A percentile compares a stretch with the other conserved stretches of the same genome.
Conservation (phyloP, 768 basidiomycete genomes). For the Dacryopinax primogenitus region DNA sequence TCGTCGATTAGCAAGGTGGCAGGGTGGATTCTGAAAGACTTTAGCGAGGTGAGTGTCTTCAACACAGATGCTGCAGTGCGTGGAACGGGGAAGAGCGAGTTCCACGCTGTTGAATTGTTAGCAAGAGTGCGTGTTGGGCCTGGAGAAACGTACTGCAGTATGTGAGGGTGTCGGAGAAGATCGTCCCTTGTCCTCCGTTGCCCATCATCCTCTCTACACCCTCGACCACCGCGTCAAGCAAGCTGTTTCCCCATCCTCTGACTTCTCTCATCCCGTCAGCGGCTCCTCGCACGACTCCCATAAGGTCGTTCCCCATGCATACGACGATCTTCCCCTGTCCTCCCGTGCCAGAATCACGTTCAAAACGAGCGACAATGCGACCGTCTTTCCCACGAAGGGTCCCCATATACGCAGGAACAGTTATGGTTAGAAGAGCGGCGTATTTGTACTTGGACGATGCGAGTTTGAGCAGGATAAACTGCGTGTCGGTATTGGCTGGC, state of each 20-base stretch:
- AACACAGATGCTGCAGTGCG: slow-evolving; percentile 10
- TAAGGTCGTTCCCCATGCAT: slow-evolving; percentile 8
- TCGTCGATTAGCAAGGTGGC: slow-evolving; percentile 15
- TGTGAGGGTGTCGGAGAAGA: slow-evolving; percentile 13
- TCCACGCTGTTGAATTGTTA: not conserved
- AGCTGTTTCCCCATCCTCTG: not conserved
- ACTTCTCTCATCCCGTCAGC: not conserved
- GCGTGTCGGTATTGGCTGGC: slow-evolving; percentile 13
- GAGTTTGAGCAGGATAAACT: slow-evolving; percentile 11
- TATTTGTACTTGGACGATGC: not conserved
- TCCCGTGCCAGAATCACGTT: slow-evolving; percentile 8
- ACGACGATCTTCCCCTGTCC: not conserved
- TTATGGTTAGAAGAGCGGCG: slow-evolving; percentile 13
- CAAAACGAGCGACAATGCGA: slow-evolving; percentile 11
- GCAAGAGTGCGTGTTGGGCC: not conserved
- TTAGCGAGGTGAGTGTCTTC: slow-evolving; percentile 11
- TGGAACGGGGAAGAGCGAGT: slow-evolving; percentile 14
- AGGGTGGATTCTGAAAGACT: slow-evolving; percentile 9
- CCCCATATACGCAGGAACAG: slow-evolving; percentile 13
- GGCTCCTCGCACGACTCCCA: not conserved
- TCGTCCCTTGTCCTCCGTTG: not conserved
- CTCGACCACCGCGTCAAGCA: slow-evolving; percentile 11
- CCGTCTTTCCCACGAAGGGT: slow-evolving; percentile 13
- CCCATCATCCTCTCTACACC: slow-evolving; percentile 9
- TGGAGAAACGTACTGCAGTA: slow-evolving; percentile 8